Conservation (phyloP, 1,284 basidiomycete genomes). For the Ceratobasidium sp. region DNA sequence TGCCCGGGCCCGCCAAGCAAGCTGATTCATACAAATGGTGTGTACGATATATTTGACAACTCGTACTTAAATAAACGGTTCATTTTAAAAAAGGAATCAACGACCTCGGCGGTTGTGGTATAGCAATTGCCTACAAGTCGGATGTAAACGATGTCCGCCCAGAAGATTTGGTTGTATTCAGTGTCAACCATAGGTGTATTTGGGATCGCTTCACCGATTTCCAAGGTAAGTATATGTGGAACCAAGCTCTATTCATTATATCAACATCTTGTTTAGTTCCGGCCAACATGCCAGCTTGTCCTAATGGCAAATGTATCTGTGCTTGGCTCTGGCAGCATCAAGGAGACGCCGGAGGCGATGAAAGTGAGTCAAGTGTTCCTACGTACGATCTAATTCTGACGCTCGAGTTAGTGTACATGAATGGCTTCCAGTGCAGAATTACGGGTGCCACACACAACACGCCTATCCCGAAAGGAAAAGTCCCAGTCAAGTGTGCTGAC, state of each 20-base stretch:
- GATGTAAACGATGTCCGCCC: conserved; percentile 63
- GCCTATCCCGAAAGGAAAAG: conserved; percentile 57
- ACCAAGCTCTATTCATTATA: background rate
- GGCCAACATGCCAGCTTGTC: conserved; percentile 69
- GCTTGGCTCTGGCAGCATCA: conserved; percentile 67
- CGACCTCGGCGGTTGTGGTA: conserved; percentile 68
- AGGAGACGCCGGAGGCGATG: conserved; percentile 1
- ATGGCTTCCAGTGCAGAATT: conserved; percentile 73
- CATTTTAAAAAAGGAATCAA: conserved; percentile 52
- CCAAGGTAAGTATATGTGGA: conserved; percentile 45
- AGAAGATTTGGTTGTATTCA: conserved; percentile 74
- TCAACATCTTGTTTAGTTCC: conserved; percentile 54
- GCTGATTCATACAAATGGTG: background rate
- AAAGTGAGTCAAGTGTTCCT: conserved; percentile 52
- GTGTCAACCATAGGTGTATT: conserved; percentile 73
- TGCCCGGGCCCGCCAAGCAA: background rate
- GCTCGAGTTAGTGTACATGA: conserved; percentile 61
- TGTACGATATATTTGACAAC: background rate
- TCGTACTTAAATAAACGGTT: background rate
- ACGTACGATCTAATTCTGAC: background rate
- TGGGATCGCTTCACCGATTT: conserved; percentile 72
- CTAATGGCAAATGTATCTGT: conserved; percentile 68
- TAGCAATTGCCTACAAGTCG: conserved; percentile 73
- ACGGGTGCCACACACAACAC: conserved; percentile 59
- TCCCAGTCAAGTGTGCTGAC: conserved; percentile 47